Evolutionary conservation across 768 basidiomycete species (phyloP), one percentile per base, ranked within the genome.

Genomic region (Trametes elegans): DNA sequence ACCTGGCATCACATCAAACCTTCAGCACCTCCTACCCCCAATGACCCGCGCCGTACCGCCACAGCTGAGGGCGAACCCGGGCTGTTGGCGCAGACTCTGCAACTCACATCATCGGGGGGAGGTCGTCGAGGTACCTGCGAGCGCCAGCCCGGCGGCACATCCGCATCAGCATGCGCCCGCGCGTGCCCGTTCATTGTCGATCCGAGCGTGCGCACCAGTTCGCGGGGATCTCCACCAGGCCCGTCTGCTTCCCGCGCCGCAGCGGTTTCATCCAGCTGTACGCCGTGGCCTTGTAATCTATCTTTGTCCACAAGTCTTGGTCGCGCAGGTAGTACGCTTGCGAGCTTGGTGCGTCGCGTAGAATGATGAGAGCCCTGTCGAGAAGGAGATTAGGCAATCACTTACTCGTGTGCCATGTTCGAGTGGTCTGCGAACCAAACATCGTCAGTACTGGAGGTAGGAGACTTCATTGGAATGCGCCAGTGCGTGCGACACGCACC

Each of bases 231-330:
- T 80, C 75, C 3, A 81, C 80, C 21, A 83, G 66, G 0, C 84
- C 84, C 0, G 87, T 88, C 44, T 77, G 75, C 19, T 83, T 83
- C 0, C 87, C 89, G 38, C 78, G 74, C 46, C 69, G 67, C 8
- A 90, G 76, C 0, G 88, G 88, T 62, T 85, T 80, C 88, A 90
- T 91, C 88, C 88, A 91, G 0, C 75, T 74, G 51, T 74, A 66
- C 2, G 88, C 87, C 18, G 77, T 62, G 10, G 78, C 74, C 1
- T 70, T 62, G 65, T 87, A 87, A 61, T 87, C 74, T 53, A 91
- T 88, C 66, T 87, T 87, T 18, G 80, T 82, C 88, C 88, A 90
- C 3, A 72, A 71, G 58, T 91, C 87, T 57, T 80, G 75, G 58
- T 85, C 82, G 29, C 87, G 77, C 31, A 87, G 71, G 63, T 84